Base-by-base conservation (phyloP, 2,329 filamentous ascomycete genomes). In the Knufia fluminis region DNA sequence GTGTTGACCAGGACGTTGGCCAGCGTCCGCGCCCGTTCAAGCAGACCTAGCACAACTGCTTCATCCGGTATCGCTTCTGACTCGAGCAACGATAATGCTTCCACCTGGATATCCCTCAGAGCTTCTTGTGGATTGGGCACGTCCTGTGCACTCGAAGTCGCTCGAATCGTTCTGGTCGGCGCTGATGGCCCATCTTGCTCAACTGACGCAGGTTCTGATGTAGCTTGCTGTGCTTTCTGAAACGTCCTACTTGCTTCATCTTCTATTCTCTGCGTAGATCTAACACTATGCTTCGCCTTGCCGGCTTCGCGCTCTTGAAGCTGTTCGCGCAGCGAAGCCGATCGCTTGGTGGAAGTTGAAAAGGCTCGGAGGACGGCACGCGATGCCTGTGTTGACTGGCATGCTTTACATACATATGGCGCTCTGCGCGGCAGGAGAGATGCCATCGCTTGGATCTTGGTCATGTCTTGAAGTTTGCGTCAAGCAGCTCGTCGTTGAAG, bases 371-470 rank as follows among this genome's bases (percentile, higher is more conserved):
- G n/a, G 2, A 33, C 7, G 16, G 28, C 17, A 10, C 22, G 22
- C 3, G 46, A 42, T 16, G 28, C 14, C 20, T 42, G 46, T n/a
- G 24, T 19, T 35, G 46, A 33, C 7, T 38, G 46, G 26, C 46
- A 49, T 22, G 39, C 24, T 36, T 49, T 49, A 24, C 46, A 49
- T 19, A 49, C 20, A 24, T 49, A 49, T 7, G 38, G 38, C 16
- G 39, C 38, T 26, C 46, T 42, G 4, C 38, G 46, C 10, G 46
- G 46, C 12, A 49, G 10, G 12, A 42, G 26, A 12, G 32, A 26
- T 33, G 46, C 38, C 46, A 49, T 49, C n/a, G 43, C 14, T 14
- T n/a, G 14, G 28, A 31, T 7, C 28, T 31, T 31, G 7, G 28
- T 31, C 7, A 31, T 31, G 7, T 31, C 28, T 31, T 31, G n/a